Evolutionary conservation across 345 rosid genomes (phyloP), one percentile per base, ranked within the genome.

Genomic region (Acer yangbiense): DNA sequence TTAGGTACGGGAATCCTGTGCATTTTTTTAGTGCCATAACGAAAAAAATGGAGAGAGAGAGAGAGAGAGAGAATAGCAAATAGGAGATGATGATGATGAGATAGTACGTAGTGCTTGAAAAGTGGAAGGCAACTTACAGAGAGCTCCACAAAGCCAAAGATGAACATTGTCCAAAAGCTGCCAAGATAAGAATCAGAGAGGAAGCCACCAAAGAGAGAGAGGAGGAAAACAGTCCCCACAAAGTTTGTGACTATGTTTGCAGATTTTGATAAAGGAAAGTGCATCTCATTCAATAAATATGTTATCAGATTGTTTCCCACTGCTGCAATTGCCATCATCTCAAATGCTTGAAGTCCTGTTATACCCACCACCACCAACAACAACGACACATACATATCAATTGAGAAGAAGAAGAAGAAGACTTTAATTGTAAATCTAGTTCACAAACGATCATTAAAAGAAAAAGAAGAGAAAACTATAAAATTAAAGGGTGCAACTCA

Each of bases 181-280:
- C 91, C 93, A 27, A 90, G 86, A 76, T 87, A 90, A 68, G 98
- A 90, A 86, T 94, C 97, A 13, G 95, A 87, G 55, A 94, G 90
- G 90, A 87, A 94, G 46, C 97, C 98, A 74, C 98, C 98, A 68
- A 94, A 85, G 44, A 94, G 94, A 65, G 98, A 87, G 44, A 94
- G 88, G 46, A 94, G 91, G 83, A 94, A 94, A 74, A 92, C 92
- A 1, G 97, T 92, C 68, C 98, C 97, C 77, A 94, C 81, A 76
- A 94, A 94, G 86, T 94, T 91, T 9, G 98, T 94, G 76, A 94
- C 98, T 43, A 84, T 67, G 81, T 92, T 94, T 78, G 97, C 98
- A 16, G 98, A 77, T 72, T 88, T 88, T 25, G 97, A 90, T 69
- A 90, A 82, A 64, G 97, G 81, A 17, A 87, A 85, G 79, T 94